These are phyloP conservation scores for Calonectria naviculata DNA, from an alignment of 2,329 filamentous ascomycete genomes.

Conservation along the genomic window DNA sequence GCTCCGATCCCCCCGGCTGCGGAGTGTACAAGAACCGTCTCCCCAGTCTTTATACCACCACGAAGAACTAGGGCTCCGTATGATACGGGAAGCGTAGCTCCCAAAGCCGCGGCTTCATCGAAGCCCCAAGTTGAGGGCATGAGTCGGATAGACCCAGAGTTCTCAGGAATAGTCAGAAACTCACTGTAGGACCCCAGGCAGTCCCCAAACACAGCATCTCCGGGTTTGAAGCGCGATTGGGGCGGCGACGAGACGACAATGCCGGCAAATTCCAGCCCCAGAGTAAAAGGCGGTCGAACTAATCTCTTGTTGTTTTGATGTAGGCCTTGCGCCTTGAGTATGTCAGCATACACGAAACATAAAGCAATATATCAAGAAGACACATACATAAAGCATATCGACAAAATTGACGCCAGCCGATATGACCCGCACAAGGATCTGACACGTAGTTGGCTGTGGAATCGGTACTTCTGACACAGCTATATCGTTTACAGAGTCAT, in stretches of 20 bases:
- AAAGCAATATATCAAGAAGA: not conserved
- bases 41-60: slow-evolving; percentile 53
- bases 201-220: slow-evolving; percentile 66
- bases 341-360: not conserved
- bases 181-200: slow-evolving; percentile 64
- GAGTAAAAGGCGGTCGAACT: slow-evolving; percentile 66
- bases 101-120: slow-evolving; percentile 63
- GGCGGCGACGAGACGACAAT: slow-evolving; percentile 54
- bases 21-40: slow-evolving; percentile 65
- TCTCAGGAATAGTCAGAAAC: slow-evolving; percentile 55
- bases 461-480: slow-evolving; percentile 36
- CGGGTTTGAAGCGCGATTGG: slow-evolving; percentile 50
- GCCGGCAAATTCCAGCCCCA: slow-evolving; percentile 72
- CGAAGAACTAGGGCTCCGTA: slow-evolving; percentile 61
- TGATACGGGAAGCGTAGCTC: slow-evolving; percentile 63
- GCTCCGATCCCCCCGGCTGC: slow-evolving; percentile 66
- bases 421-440: slow-evolving; percentile 52
- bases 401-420: slow-evolving; percentile 70
- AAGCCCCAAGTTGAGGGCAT: slow-evolving; percentile 59
- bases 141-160: slow-evolving; percentile 46
- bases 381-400: slow-evolving; percentile 64
- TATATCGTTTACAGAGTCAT: slow-evolving; percentile 36
- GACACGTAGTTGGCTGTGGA: slow-evolving; percentile 27
- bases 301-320: slow-evolving; percentile 71
- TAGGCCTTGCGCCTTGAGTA: slow-evolving; percentile 58